phyloP scores from a whole-genome alignment of 2,329 filamentous ascomycete genomes.

The Berkeleyomyces rouxiae region DNA sequence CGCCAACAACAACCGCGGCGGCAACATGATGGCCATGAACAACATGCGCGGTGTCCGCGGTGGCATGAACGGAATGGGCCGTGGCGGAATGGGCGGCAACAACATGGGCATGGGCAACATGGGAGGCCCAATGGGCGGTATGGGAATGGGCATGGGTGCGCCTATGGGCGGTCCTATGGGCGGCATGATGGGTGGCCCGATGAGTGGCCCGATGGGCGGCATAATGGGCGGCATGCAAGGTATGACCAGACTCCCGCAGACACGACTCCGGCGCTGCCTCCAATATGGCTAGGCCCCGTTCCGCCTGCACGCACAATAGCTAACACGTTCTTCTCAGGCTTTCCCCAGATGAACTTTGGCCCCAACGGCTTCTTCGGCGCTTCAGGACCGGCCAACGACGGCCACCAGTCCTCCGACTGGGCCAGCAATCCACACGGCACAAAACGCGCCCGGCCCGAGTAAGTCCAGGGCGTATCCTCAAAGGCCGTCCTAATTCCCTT shows the following conservation, averaged over 20 bases:
- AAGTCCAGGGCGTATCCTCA: constrained; percentile 15
- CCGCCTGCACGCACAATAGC: background rate
- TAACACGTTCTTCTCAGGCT: constrained; percentile 15
- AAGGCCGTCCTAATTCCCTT: background rate
- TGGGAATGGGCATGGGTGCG: constrained; percentile 38
- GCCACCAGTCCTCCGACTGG: constrained; percentile 5
- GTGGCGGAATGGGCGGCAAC: constrained; percentile 21
- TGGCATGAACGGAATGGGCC: constrained; percentile 30
- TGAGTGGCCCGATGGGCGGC: constrained; percentile 31
- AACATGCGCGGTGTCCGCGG: constrained; percentile 32
- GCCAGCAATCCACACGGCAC: constrained; percentile 59
- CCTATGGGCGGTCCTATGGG: constrained; percentile 20
- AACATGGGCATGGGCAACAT: constrained; percentile 42
- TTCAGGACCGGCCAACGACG: constrained; percentile 38
- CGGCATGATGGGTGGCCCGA: constrained; percentile 21
- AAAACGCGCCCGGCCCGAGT: constrained; percentile 62
- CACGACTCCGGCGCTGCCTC: too few relatives aligned
- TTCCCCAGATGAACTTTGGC: constrained; percentile 53
- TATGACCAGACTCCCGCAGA: constrained; percentile 5
- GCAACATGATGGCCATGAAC: constrained; percentile 25
- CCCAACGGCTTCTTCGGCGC: constrained; percentile 51
- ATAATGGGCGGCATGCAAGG: constrained; percentile 30
- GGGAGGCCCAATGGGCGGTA: constrained; percentile 32
- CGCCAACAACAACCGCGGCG: constrained; percentile 24
- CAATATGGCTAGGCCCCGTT: too few relatives aligned